phyloP scores from a whole-genome alignment of 176 grass and related monocot genomes.

The Zizania latifolia region DNA sequence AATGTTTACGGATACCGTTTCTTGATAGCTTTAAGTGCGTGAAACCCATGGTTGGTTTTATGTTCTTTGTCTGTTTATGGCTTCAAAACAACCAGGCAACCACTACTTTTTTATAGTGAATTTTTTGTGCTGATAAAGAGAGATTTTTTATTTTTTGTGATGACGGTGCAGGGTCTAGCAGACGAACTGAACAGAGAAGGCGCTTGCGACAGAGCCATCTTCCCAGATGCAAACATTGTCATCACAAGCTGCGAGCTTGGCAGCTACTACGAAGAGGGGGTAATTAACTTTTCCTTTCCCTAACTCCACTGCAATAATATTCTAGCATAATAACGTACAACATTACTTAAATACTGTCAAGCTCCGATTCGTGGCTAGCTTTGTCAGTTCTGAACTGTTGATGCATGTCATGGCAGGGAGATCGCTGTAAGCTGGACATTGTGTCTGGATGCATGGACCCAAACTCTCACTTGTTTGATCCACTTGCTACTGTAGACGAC shows the following conservation, averaged over 20 bases:
- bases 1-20: background rate
- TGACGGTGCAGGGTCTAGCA: slow-evolving; percentile 48
- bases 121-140: background rate
- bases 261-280: slow-evolving; percentile 70
- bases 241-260: slow-evolving; percentile 79
- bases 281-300: slow-evolving; percentile 33
- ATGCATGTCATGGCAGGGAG: slow-evolving; percentile 35
- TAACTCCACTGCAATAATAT: background rate
- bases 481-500: slow-evolving; percentile 69
- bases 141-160: background rate
- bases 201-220: slow-evolving; percentile 84
- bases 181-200: slow-evolving; percentile 70
- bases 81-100: background rate
- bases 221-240: slow-evolving; percentile 67
- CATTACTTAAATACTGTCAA: background rate
- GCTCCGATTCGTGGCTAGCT: background rate
- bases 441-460: slow-evolving; percentile 78
- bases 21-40: background rate
- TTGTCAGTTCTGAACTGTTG: background rate
- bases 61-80: background rate
- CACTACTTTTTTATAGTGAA: background rate
- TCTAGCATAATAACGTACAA: background rate
- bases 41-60: background rate
- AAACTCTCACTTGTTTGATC: slow-evolving; percentile 56
- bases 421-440: slow-evolving; percentile 87